Base-by-base conservation (phyloP, 1,284 basidiomycete species). In the Mycosarcoma maydis region DNA sequence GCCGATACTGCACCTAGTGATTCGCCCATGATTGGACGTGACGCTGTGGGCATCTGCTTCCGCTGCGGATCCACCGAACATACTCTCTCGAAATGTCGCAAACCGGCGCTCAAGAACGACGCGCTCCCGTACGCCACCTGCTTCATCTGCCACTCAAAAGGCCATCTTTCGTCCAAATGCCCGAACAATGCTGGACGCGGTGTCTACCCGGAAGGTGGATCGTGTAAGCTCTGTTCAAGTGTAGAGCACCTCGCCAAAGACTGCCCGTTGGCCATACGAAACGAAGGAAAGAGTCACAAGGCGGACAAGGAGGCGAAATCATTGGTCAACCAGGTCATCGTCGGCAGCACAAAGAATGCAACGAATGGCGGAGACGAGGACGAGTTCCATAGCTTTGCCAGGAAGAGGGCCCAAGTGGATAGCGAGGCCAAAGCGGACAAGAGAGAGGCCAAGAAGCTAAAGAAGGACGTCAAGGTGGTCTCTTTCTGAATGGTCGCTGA, bases 151-250 rank as follows among this genome's bases (percentile, higher is more conserved):
- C 87, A 67, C 16, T 40, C 64, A 20, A 77, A 87, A 71, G 92
- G 92, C 0, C 92, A 95, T 77, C 85, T 95, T 2, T 90, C 91
- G 0, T 88, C 89, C 0, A 84, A 87, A 17, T 97, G 94, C 82
- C 90, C 91, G 0, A 83, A 90, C 75, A 96, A 96, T 77, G 86
- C 87, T 56, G 86, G 86, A 2, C 89, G 87, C 61, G 93, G 94
- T 1, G 86, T 96, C 24, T 97, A 96, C 77, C 92, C 92, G 0
- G 90, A 94, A 68, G 94, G 94, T 20, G 94, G 94, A 3, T 94
- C 92, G 80, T 97, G 94, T 80, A 95, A 93, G 78, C 85, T 96
- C 10, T 97, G 94, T 78, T 87, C 88, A 4, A 87, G 90, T 46
- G 93, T 89, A 4, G 87, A 88, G 2, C 94, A 96, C 83, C 86